phyloP scores from a whole-genome alignment of 352 stramenopile genomes.

The Globisporangium paroecandrum region DNA sequence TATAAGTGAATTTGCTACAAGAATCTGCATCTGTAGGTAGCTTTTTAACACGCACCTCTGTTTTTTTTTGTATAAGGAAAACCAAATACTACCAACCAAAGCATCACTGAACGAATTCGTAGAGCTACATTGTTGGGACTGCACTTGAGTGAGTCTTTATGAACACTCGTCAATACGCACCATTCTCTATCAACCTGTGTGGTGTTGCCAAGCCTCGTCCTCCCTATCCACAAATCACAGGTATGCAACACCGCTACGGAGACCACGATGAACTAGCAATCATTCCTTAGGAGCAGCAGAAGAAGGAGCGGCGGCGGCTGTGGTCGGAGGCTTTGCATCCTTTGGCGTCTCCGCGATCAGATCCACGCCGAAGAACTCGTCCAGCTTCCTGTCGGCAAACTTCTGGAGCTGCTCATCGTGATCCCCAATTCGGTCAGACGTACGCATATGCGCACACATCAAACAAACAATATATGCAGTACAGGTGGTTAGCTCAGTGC shows the following conservation, averaged over 20 bases:
- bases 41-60: constrained; percentile 1
- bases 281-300: constrained; percentile 3
- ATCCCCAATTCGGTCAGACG: not conserved
- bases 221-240: not conserved
- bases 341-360: constrained; percentile 41
- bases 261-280: not conserved
- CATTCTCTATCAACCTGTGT: not conserved
- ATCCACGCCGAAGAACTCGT: constrained; percentile 87
- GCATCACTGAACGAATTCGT: not conserved
- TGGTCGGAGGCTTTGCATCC: not conserved
- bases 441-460: not conserved
- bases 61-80: not conserved
- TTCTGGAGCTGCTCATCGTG: constrained; percentile 43
- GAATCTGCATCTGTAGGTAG: not conserved
- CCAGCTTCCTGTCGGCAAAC: constrained; percentile 78
- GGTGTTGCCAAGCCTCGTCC: not conserved
- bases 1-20: not conserved
- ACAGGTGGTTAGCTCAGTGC: not conserved
- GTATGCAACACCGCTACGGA: not conserved
- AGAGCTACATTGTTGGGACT: not conserved
- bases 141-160: not conserved
- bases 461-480: not conserved
- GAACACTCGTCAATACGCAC: not conserved
- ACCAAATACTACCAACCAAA: not conserved
- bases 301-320: not conserved